Base-by-base conservation (phyloP, 1,284 basidiomycete species). In the Irpex sp. region DNA sequence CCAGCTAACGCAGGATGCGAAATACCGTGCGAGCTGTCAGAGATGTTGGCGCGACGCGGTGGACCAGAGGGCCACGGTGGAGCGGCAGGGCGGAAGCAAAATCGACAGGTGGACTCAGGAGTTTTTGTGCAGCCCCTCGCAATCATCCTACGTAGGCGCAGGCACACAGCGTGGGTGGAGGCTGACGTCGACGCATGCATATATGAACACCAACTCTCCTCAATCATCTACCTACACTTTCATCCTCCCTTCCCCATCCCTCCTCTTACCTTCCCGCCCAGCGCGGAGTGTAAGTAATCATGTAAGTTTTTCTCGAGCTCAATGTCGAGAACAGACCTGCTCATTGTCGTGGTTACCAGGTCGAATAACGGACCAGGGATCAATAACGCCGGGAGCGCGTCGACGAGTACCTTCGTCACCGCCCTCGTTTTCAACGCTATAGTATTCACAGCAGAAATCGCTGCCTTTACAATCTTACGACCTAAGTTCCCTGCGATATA, bases 401-500 rank as follows among this genome's bases (percentile, higher is more conserved):
- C 75, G 33, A 75, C 74, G 23, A 65, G 76, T 54, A 86, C 89
- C 5, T 94, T 95, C 72, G 71, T 88, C 56, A 88, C 93, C 5
- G 88, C 93, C 1, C 80, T 95, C 52, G 82, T 83, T 42, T 85
- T 91, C 77, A 92, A 93, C 67, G 79, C 76, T 1, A 81, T 80
- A 23, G 82, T 91, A n/a, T 90, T 90, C 65, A 85, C 73, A 1
- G 77, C 75, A 7, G 88, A 94, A 74, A 72, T 95, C 48, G 75
- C 73, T 5, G 81, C 82, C 2, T 96, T 93, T 74, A 88, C 90
- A 18, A 60, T 90, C 65, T 71, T 91, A 18, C 78, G 88, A 39
- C 85, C 84, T 0, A 82, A 82, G 65, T 92, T 91, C 77, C 88
- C 83, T 66, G 76, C 81, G 10, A 85, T 91, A 37, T 94, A 94